phyloP scores from a whole-genome alignment of 2,329 filamentous ascomycete genomes.

The Paecilomyces dactylethromorphus region DNA sequence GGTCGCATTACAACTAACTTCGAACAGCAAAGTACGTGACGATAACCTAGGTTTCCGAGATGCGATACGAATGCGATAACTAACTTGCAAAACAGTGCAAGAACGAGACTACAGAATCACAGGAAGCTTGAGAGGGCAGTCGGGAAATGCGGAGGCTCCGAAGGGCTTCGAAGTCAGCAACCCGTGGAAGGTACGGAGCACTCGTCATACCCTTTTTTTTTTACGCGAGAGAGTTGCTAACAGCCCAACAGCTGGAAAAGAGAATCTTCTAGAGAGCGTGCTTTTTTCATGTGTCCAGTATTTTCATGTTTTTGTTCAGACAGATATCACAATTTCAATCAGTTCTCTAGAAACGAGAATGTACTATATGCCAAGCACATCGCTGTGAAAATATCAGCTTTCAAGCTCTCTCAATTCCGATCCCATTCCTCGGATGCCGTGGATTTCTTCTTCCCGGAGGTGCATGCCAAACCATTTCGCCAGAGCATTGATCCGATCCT shows the following conservation, averaged over 20 bases:
- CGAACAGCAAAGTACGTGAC: conserved; percentile 48
- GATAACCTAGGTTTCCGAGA: conserved; percentile 2
- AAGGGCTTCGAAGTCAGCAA: conserved; percentile 61
- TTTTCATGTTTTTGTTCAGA: conserved; percentile 11
- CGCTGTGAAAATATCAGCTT: conserved; percentile 5
- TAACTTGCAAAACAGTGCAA: conserved; percentile 50
- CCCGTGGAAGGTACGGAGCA: conserved; percentile 55
- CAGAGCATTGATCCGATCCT: conserved; percentile 48
- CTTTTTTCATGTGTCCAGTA: conserved; percentile 7
- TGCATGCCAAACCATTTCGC: conserved; percentile 48
- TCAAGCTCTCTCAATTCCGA: conserved; percentile 36
- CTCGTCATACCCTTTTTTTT: conserved; percentile 5
- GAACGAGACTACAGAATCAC: conserved; percentile 59
- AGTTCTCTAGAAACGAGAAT: conserved; percentile 8
- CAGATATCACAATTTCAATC: neutral
- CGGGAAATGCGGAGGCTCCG: conserved; percentile 52
- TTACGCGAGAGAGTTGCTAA: conserved; percentile 16
- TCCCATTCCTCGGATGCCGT: conserved; percentile 45
- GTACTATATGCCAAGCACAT: conserved; percentile 13
- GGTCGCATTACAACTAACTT: conserved; percentile 31
- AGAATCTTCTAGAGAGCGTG: conserved; percentile 27
- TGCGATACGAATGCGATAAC: conserved; percentile 17
- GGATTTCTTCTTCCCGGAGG: conserved; percentile 44
- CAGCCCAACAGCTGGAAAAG: conserved; percentile 29
- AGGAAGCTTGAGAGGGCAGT: conserved; percentile 55